These are phyloP conservation scores for Aaosphaeria arxii DNA, from an alignment of 2,329 filamentous ascomycete species.

Conservation along the genomic window DNA sequence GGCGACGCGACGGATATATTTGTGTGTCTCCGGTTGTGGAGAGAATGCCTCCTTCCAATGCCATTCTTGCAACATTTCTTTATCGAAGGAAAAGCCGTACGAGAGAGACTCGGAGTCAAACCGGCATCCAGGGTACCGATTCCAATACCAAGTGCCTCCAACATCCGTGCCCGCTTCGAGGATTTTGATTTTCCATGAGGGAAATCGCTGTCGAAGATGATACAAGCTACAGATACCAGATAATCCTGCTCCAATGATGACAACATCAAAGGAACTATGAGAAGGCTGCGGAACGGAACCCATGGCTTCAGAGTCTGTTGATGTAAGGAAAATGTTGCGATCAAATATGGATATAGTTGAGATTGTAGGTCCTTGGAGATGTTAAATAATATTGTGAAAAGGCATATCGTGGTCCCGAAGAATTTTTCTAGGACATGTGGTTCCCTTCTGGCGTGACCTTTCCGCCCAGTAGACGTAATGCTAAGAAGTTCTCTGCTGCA, in stretches of 20 bases:
- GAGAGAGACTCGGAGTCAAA: conserved; percentile 37
- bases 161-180: conserved; percentile 27
- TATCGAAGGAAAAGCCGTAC: conserved; percentile 36
- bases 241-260: conserved; percentile 30
- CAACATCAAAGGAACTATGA: conserved; percentile 34
- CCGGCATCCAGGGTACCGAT: conserved; percentile 26
- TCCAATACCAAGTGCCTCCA: conserved; percentile 35
- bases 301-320: not conserved
- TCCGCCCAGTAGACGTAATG: too few species aligned
- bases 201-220: conserved; percentile 24
- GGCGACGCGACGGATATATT: conserved; percentile 25
- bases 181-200: conserved; percentile 14
- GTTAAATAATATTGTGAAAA: too few species aligned
- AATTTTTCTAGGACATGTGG: too few species aligned
- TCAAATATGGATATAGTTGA: too few species aligned
- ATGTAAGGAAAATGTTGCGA: too few species aligned
- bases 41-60: not conserved
- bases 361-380: too few species aligned
- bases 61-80: conserved; percentile 39
- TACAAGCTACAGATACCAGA: conserved; percentile 32
- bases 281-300: not conserved
- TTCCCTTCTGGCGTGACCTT: too few species aligned
- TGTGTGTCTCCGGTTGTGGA: conserved; percentile 30
- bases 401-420: too few species aligned
- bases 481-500: too few species aligned